These are phyloP conservation scores for Globisporangium paroecandrum DNA, from an alignment of 352 stramenopile species.

Conservation along the genomic window DNA sequence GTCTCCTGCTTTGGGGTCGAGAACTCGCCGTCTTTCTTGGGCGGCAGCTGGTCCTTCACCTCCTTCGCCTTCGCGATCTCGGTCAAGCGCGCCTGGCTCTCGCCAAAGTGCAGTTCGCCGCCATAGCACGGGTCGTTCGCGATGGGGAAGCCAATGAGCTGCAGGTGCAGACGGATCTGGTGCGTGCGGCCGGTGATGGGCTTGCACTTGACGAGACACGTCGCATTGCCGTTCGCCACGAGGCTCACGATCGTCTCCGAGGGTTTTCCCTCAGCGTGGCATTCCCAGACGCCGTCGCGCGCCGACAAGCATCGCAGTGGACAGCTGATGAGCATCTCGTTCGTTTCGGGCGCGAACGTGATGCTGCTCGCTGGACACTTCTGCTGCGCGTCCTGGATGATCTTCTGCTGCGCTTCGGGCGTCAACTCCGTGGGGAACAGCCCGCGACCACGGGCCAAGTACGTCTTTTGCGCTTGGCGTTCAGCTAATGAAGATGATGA, in stretches of 20 bases:
- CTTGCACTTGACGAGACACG: constrained; percentile 90
- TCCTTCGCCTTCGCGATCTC: constrained; percentile 48
- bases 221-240: constrained; percentile 51
- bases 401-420: constrained; percentile 29
- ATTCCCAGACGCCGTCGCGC: constrained; percentile 82
- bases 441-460: constrained; percentile 92
- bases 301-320: constrained; percentile 78
- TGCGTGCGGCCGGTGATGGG: constrained; percentile 95
- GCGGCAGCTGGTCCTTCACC: constrained; percentile 26
- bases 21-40: constrained; percentile 50
- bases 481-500: constrained; percentile 36
- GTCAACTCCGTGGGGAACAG: constrained; percentile 71
- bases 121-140: constrained; percentile 98
- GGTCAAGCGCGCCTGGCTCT: constrained; percentile 37
- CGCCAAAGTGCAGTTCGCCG: constrained; percentile 90
- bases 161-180: constrained; percentile 97
- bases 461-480: constrained; percentile 90
- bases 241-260: constrained; percentile 74
- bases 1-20: constrained; percentile 42
- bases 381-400: constrained; percentile 34
- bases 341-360: constrained; percentile 43
- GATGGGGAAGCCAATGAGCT: constrained; percentile 92
- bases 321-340: constrained; percentile 71
- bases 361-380: constrained; percentile 49
- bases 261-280: constrained; percentile 74